phyloP scores from a whole-genome alignment of 2,329 filamentous ascomycete genomes.

The Beauveria asiatica region DNA sequence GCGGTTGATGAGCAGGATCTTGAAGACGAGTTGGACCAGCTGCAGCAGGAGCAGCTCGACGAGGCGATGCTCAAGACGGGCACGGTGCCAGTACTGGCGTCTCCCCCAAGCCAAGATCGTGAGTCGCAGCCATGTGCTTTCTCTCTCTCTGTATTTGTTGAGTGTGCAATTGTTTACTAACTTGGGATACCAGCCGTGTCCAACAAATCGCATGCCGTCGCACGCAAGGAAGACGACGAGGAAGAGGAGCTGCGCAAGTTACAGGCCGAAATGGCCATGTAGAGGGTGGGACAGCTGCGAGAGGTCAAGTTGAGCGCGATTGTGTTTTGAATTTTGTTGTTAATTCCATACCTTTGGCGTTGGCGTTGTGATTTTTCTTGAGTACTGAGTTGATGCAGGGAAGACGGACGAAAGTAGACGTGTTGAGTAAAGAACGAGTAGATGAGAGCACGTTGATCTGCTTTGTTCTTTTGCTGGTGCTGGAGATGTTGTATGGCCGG shows the following conservation, averaged over 20 bases:
- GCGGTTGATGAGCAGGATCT: slow-evolving; percentile 78
- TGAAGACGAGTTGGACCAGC: slow-evolving; percentile 71
- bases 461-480: neutral
- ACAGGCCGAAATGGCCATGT: slow-evolving; percentile 97
- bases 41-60: slow-evolving; percentile 91
- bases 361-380: slow-evolving; percentile 15
- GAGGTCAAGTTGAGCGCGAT: too few species aligned
- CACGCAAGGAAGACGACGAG: slow-evolving; percentile 69
- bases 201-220: slow-evolving; percentile 31
- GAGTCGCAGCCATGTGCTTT: slow-evolving; percentile 34
- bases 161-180: neutral
- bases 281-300: slow-evolving; percentile 18
- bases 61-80: slow-evolving; percentile 89
- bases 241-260: slow-evolving; percentile 89
- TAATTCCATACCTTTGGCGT: neutral
- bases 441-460: neutral
- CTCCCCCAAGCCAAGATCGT: slow-evolving; percentile 68
- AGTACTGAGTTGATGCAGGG: neutral
- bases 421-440: neutral
- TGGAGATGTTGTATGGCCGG: neutral
- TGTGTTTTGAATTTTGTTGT: slow-evolving; percentile 3
- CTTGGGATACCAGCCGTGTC: slow-evolving; percentile 13
- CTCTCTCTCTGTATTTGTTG: neutral
- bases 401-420: neutral
- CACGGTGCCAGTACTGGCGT: slow-evolving; percentile 74